Percentiles rank a stretch among this genome's conserved stretches.
phyloP scores from a whole-genome alignment of 352 stramenopile species.

The Phytophthora megakarya region DNA sequence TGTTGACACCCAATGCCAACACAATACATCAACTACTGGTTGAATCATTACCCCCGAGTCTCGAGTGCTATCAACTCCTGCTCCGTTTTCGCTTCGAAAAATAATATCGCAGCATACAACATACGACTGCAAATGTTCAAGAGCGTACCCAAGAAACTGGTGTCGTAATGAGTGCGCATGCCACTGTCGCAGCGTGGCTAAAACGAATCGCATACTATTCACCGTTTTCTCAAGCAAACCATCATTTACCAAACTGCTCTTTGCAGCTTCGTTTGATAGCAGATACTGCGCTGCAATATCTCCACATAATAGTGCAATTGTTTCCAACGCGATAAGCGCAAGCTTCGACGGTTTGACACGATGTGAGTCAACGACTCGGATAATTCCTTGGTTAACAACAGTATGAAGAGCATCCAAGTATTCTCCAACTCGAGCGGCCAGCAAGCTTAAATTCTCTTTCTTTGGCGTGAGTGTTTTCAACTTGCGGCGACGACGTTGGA shows the following conservation, averaged over 20 bases:
- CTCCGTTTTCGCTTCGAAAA: slow-evolving; percentile 9
- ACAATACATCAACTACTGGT: slow-evolving; percentile 37
- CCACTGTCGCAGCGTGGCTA: slow-evolving; percentile 29
- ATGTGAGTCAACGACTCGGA: slow-evolving; percentile 17
- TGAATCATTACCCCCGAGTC: not conserved
- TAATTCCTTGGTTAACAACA: slow-evolving; percentile 27
- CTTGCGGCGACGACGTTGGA: slow-evolving; percentile 40
- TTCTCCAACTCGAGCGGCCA: slow-evolving; percentile 11
- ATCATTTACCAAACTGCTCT: not conserved
- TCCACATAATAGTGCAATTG: slow-evolving; percentile 47
- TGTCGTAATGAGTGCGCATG: slow-evolving; percentile 30
- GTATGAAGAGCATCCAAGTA: slow-evolving; percentile 28
- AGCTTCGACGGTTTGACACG: slow-evolving; percentile 60
- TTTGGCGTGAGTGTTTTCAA: not conserved
- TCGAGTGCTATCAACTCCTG: not conserved
- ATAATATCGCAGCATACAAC: slow-evolving; percentile 14
- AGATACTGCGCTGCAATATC: slow-evolving; percentile 34
- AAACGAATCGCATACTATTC: slow-evolving; percentile 19
- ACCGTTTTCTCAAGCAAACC: slow-evolving; percentile 19
- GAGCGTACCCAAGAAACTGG: slow-evolving; percentile 30
- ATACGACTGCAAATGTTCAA: slow-evolving; percentile 41
- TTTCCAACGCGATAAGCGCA: slow-evolving; percentile 54
- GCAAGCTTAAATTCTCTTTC: not conserved
- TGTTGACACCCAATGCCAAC: slow-evolving; percentile 70
- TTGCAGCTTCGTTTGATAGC: slow-evolving; percentile 11